phyloP scores from a whole-genome alignment of 768 basidiomycete species.

The Crassisporium funariophilum region DNA sequence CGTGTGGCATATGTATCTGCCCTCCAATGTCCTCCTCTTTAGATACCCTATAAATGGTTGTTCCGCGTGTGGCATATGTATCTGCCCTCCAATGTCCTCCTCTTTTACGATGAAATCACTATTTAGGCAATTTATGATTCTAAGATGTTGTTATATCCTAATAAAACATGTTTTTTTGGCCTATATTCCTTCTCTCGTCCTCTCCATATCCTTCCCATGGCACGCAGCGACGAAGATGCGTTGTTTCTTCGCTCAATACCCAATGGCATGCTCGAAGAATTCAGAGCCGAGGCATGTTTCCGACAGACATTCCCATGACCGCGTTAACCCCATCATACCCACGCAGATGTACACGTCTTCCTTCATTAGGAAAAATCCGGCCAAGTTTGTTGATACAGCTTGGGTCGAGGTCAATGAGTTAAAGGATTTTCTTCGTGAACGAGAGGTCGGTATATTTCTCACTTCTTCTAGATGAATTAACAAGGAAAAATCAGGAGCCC shows the following conservation, averaged over 20 bases:
- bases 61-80: too few relatives aligned
- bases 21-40: not conserved
- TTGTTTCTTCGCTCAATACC: not conserved
- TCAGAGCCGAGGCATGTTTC: conserved; percentile 1
- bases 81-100: too few relatives aligned
- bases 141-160: not conserved
- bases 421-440: not conserved
- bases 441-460: not conserved
- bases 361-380: not conserved
- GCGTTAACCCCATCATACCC: not conserved
- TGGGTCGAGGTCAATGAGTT: conserved; percentile 1
- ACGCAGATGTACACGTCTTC: not conserved
- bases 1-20: too few relatives aligned
- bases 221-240: not conserved
- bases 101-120: not conserved
- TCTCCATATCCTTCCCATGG: not conserved
- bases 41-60: not conserved
- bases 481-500: too few relatives aligned
- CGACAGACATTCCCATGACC: not conserved
- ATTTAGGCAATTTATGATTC: not conserved
- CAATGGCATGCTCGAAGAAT: conserved; percentile 3
- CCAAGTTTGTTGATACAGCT: conserved; percentile 1
- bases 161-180: not conserved
- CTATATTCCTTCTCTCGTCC: not conserved
- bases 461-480: not conserved